Base-by-base conservation (phyloP, 257 asterid genomes). In the Dorcoceras hygrometricum region DNA sequence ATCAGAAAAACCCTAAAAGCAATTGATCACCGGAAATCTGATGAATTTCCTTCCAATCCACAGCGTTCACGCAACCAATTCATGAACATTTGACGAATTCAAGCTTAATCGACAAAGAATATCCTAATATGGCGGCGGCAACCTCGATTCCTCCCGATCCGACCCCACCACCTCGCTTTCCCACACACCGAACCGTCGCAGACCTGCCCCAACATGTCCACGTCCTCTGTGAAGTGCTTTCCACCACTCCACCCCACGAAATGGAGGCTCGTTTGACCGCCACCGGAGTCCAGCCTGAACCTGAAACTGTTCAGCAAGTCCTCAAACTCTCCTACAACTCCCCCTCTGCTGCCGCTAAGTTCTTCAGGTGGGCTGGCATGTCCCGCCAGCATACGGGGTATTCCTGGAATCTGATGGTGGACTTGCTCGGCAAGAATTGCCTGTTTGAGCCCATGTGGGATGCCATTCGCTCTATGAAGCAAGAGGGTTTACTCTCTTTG, bases 371-470 rank as follows among this genome's bases (percentile, higher is more conserved):
- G 96, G 74, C 93, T 39, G 89, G 89, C 39, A 23, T 65, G 78
- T 46, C 43, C 24, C 77, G 70, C 10, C 71, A 71, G 71, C 96
- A 83, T 66, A 71, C 78, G 9, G 82, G 61, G n/a, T 62, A 72
- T 57, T 82, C 88, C 56, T 88, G 96, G 96, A 86, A 77, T 58
- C 72, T 88, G 39, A 85, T 88, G 89, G 89, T 88, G 65, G 93
- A 88, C 68, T 69, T 88, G 76, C 73, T 88, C 32, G 96, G 96
- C 66, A 86, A 82, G 86, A 88, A 86, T 63, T 39, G 79, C 55
- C 71, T 84, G 31, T 88, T 88, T 69, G 96, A 82, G 65, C 81
- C 82, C 3, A 88, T 88, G 93, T 88, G 96, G 96, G 96, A 86
- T 68, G 93, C 93, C 4, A 75, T 88, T 73, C 78, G 86, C 77